Conservation (phyloP, 768 basidiomycete species). For the Leccinellum rugosiceps region DNA sequence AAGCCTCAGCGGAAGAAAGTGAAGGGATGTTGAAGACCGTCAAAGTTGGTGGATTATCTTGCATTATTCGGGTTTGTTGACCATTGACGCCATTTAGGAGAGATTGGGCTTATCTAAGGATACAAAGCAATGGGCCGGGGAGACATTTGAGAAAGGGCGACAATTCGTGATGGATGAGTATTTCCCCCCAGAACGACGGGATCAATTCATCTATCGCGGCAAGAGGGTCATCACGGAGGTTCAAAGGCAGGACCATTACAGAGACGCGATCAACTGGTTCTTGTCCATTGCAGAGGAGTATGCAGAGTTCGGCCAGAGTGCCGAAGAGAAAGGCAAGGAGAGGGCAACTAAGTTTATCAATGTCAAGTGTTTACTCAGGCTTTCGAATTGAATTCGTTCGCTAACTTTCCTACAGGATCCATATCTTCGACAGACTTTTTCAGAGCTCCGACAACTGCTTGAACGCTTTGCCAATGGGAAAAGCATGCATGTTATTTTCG, state of each 20-base stretch:
- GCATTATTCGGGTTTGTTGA: neutral
- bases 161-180: slow-evolving; percentile 77
- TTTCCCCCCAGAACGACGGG: slow-evolving; percentile 87
- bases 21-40: slow-evolving; percentile 22
- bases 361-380: neutral
- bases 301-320: slow-evolving; percentile 45
- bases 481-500: slow-evolving; percentile 64
- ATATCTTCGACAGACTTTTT: slow-evolving; percentile 51
- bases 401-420: slow-evolving; percentile 41
- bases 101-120: slow-evolving; percentile 58
- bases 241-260: slow-evolving; percentile 90
- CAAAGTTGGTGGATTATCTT: slow-evolving; percentile 21
- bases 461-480: slow-evolving; percentile 86
- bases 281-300: slow-evolving; percentile 63
- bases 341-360: slow-evolving; percentile 12
- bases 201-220: slow-evolving; percentile 88
- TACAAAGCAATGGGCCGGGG: slow-evolving; percentile 55
- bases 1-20: slow-evolving; percentile 25
- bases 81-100: slow-evolving; percentile 30
- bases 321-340: slow-evolving; percentile 34
- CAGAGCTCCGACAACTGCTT: slow-evolving; percentile 73
- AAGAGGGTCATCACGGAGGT: slow-evolving; percentile 95
- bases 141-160: slow-evolving; percentile 56
- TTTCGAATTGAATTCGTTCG: slow-evolving; percentile 9
- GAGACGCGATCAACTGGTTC: slow-evolving; percentile 75